Evolutionary conservation across 2,329 filamentous ascomycete genomes (phyloP).

Genomic region (Claviceps sp.): DNA sequence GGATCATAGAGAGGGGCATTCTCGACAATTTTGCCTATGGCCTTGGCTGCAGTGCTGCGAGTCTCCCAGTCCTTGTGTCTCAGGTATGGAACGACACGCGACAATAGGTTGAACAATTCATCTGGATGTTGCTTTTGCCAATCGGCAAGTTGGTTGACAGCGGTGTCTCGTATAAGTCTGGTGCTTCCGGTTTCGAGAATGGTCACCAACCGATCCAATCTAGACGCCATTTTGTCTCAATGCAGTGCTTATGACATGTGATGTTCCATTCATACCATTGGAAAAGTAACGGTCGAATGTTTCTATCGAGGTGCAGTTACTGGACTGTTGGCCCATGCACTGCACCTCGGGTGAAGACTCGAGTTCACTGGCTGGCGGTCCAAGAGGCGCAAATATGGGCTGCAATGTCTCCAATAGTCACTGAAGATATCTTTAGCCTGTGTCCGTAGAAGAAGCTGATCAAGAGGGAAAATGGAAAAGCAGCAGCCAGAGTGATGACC

Average conservation of each 20-base stretch:
- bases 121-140: constrained; percentile 97
- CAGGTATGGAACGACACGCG: constrained; percentile 87
- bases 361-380: not conserved
- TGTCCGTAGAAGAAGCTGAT: not conserved
- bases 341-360: constrained; percentile 7
- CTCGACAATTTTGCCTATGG: constrained; percentile 84
- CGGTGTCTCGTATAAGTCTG: constrained; percentile 88
- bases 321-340: constrained; percentile 7
- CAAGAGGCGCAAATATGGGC: not conserved
- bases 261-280: constrained; percentile 4
- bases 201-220: constrained; percentile 74
- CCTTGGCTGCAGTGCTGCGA: constrained; percentile 80
- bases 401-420: not conserved
- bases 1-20: constrained; percentile 83
- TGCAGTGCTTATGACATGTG: constrained; percentile 12
- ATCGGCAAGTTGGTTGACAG: constrained; percentile 90
- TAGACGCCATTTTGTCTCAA: constrained; percentile 19
- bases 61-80: constrained; percentile 97
- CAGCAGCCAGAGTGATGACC: not conserved
- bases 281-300: not conserved
- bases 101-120: constrained; percentile 90
- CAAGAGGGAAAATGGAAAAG: not conserved
- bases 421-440: not conserved
- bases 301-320: constrained; percentile 9
- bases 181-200: constrained; percentile 97